Percentiles rank a stretch among this genome's conserved stretches.
Evolutionary conservation across 371 early-diverging fungal genomes (phyloP).

Genomic region (Mucor plumbeus): DNA sequence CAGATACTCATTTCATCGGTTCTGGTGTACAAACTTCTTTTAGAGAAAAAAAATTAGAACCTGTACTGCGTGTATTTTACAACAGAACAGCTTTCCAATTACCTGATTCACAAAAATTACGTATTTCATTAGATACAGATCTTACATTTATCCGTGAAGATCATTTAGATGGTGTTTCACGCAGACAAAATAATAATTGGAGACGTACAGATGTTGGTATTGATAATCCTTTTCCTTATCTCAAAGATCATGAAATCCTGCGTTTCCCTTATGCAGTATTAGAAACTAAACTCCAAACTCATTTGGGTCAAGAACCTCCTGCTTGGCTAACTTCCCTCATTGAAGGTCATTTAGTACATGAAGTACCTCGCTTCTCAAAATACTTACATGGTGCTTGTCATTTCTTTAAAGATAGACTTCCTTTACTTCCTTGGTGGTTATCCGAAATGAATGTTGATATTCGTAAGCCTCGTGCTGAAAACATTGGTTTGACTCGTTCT

Average conservation of each 20-base stretch:
- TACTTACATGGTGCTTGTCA: conserved; percentile 90
- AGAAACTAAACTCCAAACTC: conserved; percentile 94
- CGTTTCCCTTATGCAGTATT: conserved; percentile 65
- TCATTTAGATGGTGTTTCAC: conserved; percentile 61
- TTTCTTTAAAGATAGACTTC: conserved; percentile 39
- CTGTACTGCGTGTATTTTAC: conserved; percentile 92
- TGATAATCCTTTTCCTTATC: conserved; percentile 83
- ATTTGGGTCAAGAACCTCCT: conserved; percentile 84
- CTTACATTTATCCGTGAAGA: conserved; percentile 96
- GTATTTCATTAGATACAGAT: conserved; percentile 96
- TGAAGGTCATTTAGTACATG: conserved; percentile 88
- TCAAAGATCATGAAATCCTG: conserved; percentile 77
- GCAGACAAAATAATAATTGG: conserved; percentile 82
- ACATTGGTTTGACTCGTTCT: conserved; percentile 49
- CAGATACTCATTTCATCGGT: conserved; percentile 30
- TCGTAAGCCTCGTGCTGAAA: conserved; percentile 57
- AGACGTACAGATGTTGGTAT: conserved; percentile 85
- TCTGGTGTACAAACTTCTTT: conserved; percentile 81
- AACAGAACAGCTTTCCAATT: conserved; percentile 98
- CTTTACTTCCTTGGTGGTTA: conserved; percentile 54
- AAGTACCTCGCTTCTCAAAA: conserved; percentile 96
- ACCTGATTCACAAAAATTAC: conserved; percentile 93
- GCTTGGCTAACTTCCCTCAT: conserved; percentile 90
- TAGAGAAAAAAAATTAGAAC: conserved; percentile 76
- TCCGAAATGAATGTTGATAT: conserved; percentile 63